These are phyloP conservation scores for Rostrohypoxylon terebratum DNA, from an alignment of 495 filamentous ascomycete species.

Conservation along the genomic window DNA sequence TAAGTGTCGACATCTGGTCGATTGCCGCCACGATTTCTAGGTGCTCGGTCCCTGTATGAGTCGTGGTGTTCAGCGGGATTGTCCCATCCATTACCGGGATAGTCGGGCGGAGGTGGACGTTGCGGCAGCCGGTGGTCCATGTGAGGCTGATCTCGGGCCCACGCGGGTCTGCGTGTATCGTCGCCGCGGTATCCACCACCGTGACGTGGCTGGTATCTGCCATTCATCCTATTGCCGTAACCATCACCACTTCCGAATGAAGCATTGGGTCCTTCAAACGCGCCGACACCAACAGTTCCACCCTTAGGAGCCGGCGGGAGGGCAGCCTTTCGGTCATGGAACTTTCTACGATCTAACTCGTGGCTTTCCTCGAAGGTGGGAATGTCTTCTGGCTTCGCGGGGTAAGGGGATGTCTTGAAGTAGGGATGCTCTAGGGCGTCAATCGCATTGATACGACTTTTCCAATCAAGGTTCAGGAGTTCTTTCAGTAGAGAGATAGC, in stretches of 20 bases:
- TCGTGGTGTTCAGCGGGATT: slow-evolving; percentile 55
- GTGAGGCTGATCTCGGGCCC: slow-evolving; percentile 53
- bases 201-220: slow-evolving; percentile 54
- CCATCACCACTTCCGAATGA: slow-evolving; percentile 60
- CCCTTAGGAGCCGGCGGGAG: slow-evolving; percentile 91
- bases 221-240: slow-evolving; percentile 59
- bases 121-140: slow-evolving; percentile 60
- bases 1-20: slow-evolving; percentile 68
- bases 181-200: slow-evolving; percentile 52
- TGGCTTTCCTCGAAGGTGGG: slow-evolving; percentile 94
- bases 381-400: slow-evolving; percentile 82
- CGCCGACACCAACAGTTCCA: slow-evolving; percentile 82
- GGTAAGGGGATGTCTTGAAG: slow-evolving; percentile 82
- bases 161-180: slow-evolving; percentile 59
- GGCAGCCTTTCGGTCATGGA: slow-evolving; percentile 79
- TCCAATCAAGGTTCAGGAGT: slow-evolving; percentile 89
- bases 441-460: slow-evolving; percentile 87
- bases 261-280: slow-evolving; percentile 66
- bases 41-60: slow-evolving; percentile 49
- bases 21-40: slow-evolving; percentile 50
- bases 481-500: slow-evolving; percentile 85
- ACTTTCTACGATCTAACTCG: slow-evolving; percentile 91
- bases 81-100: slow-evolving; percentile 53
- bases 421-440: slow-evolving; percentile 95
- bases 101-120: slow-evolving; percentile 58